Evolutionary conservation across 2,329 filamentous ascomycete species (phyloP).

Genomic region (Phoma herbarum): DNA sequence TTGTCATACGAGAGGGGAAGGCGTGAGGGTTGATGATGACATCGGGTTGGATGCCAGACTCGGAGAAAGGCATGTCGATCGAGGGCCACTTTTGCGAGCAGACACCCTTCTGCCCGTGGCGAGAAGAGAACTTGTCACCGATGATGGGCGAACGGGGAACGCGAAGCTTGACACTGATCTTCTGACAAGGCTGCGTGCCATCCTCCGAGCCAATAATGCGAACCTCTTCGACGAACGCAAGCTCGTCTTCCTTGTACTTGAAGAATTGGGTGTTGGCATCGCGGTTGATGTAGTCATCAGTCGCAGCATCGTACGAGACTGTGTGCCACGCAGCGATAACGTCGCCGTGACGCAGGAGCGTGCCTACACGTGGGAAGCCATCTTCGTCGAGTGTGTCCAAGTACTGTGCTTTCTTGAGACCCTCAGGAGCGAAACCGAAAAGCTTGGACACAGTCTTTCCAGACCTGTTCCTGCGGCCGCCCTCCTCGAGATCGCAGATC

Average conservation of each 20-base stretch:
- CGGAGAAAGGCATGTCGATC: conserved; percentile 94
- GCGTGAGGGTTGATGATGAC: conserved; percentile 99
- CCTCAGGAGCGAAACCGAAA: conserved; percentile 88
- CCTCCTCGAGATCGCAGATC: conserved; percentile 85
- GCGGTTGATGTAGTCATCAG: conserved; percentile 81
- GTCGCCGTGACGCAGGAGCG: conserved; percentile 80
- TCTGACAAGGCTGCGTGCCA: conserved; percentile 83
- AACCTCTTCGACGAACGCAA: conserved; percentile 90
- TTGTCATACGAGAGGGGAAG: conserved; percentile 99
- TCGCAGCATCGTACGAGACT: conserved; percentile 76
- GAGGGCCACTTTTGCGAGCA: conserved; percentile 94
- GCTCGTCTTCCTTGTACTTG: conserved; percentile 93
- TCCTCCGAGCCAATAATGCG: conserved; percentile 86
- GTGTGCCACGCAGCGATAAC: conserved; percentile 89
- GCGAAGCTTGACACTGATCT: conserved; percentile 90
- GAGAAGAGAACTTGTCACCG: conserved; percentile 98
- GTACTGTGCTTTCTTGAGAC: conserved; percentile 74
- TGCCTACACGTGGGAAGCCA: conserved; percentile 83
- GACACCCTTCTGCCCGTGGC: conserved; percentile 98
- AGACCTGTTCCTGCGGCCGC: conserved; percentile 70
- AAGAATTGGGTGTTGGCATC: conserved; percentile 87
- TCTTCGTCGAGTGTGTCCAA: conserved; percentile 83
- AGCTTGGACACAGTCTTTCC: conserved; percentile 77
- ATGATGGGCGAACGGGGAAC: conserved; percentile 91
- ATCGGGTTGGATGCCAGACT: conserved; percentile 95